phyloP scores from a whole-genome alignment of 495 filamentous ascomycete genomes.

The Aspergillus wentii region DNA sequence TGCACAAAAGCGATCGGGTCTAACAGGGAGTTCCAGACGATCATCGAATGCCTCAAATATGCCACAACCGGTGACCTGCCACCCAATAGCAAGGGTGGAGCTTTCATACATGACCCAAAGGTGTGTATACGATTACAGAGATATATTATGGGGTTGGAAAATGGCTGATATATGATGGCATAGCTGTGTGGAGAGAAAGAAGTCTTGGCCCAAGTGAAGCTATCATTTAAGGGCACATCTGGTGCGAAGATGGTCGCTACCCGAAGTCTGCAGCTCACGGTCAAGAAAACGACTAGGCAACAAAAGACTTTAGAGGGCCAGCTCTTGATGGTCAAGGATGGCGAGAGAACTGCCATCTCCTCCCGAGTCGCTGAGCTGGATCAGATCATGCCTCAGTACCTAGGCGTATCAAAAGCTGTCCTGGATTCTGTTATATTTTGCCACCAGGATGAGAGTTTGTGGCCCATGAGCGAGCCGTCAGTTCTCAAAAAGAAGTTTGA shows the following conservation, averaged over 20 bases:
- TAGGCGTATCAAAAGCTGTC: slow-evolving; percentile 87
- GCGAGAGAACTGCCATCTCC: slow-evolving; percentile 74
- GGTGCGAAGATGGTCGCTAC: slow-evolving; percentile 75
- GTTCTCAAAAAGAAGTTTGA: slow-evolving; percentile 90
- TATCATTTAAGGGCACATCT: slow-evolving; percentile 73
- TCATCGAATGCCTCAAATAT: slow-evolving; percentile 99
- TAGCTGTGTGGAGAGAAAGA: slow-evolving; percentile 84
- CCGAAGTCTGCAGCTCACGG: slow-evolving; percentile 74
- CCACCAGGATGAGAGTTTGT: slow-evolving; percentile 95
- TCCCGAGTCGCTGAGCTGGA: slow-evolving; percentile 76
- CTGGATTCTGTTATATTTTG: slow-evolving; percentile 96
- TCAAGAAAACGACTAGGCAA: slow-evolving; percentile 72
- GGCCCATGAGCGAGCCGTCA: slow-evolving; percentile 90
- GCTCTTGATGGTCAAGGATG: slow-evolving; percentile 68
- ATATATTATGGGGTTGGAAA: not conserved
- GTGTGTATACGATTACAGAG: slow-evolving; percentile 35
- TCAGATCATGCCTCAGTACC: slow-evolving; percentile 74
- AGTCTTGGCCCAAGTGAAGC: slow-evolving; percentile 84
- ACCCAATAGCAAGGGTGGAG: slow-evolving; percentile 88
- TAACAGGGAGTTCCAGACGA: slow-evolving; percentile 51
- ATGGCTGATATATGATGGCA: slow-evolving; percentile 5
- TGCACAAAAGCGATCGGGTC: not conserved
- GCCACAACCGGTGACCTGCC: slow-evolving; percentile 91
- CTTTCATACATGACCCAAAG: slow-evolving; percentile 96
- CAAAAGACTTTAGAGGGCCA: slow-evolving; percentile 77